Evolutionary conservation across 179 eudicot species (phyloP).

Genomic region (Actinidia arguta): DNA sequence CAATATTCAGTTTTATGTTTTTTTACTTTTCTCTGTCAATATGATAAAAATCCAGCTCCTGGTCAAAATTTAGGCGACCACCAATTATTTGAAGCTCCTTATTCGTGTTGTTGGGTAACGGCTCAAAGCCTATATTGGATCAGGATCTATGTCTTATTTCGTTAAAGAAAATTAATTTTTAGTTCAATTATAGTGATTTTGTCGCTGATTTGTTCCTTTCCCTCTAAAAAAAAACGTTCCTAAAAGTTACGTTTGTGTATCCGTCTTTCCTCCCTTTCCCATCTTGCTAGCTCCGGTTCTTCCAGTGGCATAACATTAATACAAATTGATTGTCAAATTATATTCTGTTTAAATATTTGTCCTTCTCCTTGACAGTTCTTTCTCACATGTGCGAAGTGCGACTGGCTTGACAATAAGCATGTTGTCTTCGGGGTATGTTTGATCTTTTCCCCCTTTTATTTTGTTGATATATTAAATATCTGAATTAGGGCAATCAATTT

Average conservation of each 20-base stretch:
- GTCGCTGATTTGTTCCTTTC: neutral
- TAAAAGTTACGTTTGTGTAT: neutral
- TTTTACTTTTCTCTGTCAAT: neutral
- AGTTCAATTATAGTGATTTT: neutral
- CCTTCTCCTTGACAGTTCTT: slow-evolving; percentile 69
- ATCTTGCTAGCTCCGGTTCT: neutral
- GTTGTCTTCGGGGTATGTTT: slow-evolving; percentile 94
- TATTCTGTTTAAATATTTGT: neutral
- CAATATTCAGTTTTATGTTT: slow-evolving; percentile 7
- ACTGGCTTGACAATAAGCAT: slow-evolving; percentile 98
- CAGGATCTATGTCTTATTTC: neutral
- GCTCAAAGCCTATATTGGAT: neutral
- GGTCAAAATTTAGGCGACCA: too few species aligned
- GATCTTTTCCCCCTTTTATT: neutral
- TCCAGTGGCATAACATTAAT: neutral
- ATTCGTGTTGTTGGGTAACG: slow-evolving; percentile 2
- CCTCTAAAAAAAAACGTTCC: neutral
- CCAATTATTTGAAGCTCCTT: neutral
- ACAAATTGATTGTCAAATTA: neutral
- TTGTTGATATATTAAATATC: neutral
- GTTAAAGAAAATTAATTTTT: neutral
- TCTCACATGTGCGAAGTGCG: slow-evolving; percentile 89
- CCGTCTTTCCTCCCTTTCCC: neutral
- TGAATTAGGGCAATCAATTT: neutral
- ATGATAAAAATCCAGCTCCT: neutral